Evolutionary conservation across 352 stramenopile species (phyloP), one percentile per base, ranked within the genome.

Genomic region (Phytophthora capsici): DNA sequence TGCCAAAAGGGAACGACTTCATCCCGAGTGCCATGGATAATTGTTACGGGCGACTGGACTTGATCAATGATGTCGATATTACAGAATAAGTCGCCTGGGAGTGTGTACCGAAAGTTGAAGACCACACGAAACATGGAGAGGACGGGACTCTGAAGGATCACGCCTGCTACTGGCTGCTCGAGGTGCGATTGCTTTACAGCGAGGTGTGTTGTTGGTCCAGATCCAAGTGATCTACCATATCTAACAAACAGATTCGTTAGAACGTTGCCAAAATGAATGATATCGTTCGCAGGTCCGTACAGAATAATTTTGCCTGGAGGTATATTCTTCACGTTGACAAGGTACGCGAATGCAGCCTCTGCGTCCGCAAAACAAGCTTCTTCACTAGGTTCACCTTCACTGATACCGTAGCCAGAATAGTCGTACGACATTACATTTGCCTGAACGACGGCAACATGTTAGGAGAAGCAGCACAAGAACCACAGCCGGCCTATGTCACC

Each of bases 1-100:
- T 99, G 97, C 95, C 96, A 99, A 73, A 99, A 99, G 1, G 97
- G 97, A 17, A 99, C 96, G 4, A 99, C 95, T 84, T 99, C 97
- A 77, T 99, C 97, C 57, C 97, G 87, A 37, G 97, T 99, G 36
- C 97, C 97, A 63, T 99, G 97, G 45, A 99, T 97, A 71, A 99
- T 98, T 49, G 98, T 99, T 22, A 99, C 87, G 8, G 97, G 97
- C 53, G 95, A 98, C 58, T 81, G 77, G 34, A 98, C 77, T 54
- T 95, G 71, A 41, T 91, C 73, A 32, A 98, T 91, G 36, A 93
- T 76, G 66, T 99, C 96, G 37, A 99, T 93, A 73, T 99, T 99
- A 64, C 96, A 98, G 69, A 99, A 99, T 68, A 98, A 85, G 70
- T 99, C 97, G 6, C 97, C 96, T 0, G 92, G 81, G 52, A 99